These are phyloP conservation scores for Ogataea kodamae DNA, from an alignment of 805 yeast species.

Conservation along the genomic window DNA sequence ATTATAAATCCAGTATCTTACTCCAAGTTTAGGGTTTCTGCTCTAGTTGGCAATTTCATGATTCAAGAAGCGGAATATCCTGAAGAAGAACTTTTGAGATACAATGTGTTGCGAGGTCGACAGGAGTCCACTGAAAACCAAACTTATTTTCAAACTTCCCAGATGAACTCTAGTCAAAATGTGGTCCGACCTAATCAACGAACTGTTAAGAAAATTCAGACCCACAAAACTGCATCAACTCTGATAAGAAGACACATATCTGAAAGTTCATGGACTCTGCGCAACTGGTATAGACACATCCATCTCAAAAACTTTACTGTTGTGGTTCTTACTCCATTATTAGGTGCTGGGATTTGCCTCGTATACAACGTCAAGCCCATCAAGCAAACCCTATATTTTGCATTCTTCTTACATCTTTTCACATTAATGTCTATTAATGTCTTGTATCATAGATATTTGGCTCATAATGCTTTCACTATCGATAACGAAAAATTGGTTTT, in stretches of 20 bases:
- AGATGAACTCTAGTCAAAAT: slow-evolving; percentile 10
- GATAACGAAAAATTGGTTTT: slow-evolving; percentile 44
- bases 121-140: neutral
- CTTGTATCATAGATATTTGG: slow-evolving; percentile 77
- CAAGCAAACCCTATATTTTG: slow-evolving; percentile 44
- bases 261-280: slow-evolving; percentile 71
- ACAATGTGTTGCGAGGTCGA: slow-evolving; percentile 8
- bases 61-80: slow-evolving; percentile 33
- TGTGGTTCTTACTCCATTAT: slow-evolving; percentile 53
- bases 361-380: slow-evolving; percentile 10
- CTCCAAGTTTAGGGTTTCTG: neutral
- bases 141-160: neutral
- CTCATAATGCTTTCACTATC: slow-evolving; percentile 53
- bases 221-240: slow-evolving; percentile 16
- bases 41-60: too few species aligned
- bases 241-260: slow-evolving; percentile 47
- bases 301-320: slow-evolving; percentile 69
- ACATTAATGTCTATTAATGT: slow-evolving; percentile 76
- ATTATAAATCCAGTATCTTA: too few species aligned
- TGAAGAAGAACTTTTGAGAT: slow-evolving; percentile 27
- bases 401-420: slow-evolving; percentile 50
- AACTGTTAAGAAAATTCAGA: slow-evolving; percentile 25
- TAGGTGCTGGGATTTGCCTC: slow-evolving; percentile 18
- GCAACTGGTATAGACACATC: slow-evolving; percentile 68
- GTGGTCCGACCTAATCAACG: slow-evolving; percentile 30